A percentile compares a stretch with the other conserved stretches of the same genome.
phyloP scores from a whole-genome alignment of 1,284 basidiomycete species.

The Ceratobasidium sp. region DNA sequence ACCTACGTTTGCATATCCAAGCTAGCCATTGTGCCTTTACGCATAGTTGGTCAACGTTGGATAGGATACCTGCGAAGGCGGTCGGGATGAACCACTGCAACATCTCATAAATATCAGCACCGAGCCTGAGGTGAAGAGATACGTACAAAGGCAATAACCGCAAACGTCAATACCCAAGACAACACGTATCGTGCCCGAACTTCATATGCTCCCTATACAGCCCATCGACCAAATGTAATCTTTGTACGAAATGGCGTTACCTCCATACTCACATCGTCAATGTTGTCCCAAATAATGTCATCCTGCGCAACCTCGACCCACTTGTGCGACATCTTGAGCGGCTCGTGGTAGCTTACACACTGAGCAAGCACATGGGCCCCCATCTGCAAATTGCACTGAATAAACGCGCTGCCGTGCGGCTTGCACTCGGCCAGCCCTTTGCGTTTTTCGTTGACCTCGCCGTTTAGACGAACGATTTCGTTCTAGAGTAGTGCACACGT shows the following conservation, averaged over 20 bases:
- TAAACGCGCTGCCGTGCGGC: constrained; percentile 75
- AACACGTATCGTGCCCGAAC: constrained; percentile 59
- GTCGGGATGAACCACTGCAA: constrained; percentile 63
- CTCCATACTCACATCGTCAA: constrained; percentile 61
- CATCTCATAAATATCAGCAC: not conserved
- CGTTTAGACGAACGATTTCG: constrained; percentile 61
- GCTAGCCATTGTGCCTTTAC: constrained; percentile 72
- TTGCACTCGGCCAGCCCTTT: constrained; percentile 47
- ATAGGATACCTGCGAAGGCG: constrained; percentile 86
- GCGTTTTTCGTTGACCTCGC: constrained; percentile 59
- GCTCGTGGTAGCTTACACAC: constrained; percentile 77
- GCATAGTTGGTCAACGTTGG: constrained; percentile 83
- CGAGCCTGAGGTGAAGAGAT: constrained; percentile 81
- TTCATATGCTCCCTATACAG: constrained; percentile 55
- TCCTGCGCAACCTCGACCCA: constrained; percentile 80
- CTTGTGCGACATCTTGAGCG: constrained; percentile 77
- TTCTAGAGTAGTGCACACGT: constrained; percentile 61
- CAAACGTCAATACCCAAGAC: constrained; percentile 63
- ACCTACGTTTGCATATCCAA: constrained; percentile 74
- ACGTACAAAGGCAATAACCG: constrained; percentile 63
- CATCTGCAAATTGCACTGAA: constrained; percentile 94
- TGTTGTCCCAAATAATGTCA: constrained; percentile 92
- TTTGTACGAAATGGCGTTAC: not conserved
- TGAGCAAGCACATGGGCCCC: constrained; percentile 88
- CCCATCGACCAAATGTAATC: not conserved